Percentiles rank a stretch among this genome's conserved stretches.
Evolutionary conservation across 495 filamentous ascomycete genomes (phyloP).

Genomic region (Aspergillus nidulans): DNA sequence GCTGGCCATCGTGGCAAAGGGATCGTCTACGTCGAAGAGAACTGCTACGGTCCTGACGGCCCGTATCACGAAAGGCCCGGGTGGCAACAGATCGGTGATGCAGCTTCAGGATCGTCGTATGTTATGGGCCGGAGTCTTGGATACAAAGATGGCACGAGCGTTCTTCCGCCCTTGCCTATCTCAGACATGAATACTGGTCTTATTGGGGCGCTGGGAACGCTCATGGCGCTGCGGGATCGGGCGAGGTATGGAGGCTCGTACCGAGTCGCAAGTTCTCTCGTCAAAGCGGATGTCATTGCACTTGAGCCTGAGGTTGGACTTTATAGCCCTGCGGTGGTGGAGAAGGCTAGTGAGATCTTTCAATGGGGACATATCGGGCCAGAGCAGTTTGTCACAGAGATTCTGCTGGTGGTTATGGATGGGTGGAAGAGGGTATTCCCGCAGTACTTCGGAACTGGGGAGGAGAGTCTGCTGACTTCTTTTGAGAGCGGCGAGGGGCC

Average conservation of each 20-base stretch:
- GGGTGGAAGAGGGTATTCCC: slow-evolving; percentile 28
- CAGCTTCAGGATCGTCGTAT: slow-evolving; percentile 19
- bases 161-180: slow-evolving; percentile 66
- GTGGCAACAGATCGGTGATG: slow-evolving; percentile 47
- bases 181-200: slow-evolving; percentile 64
- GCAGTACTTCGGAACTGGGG: slow-evolving; percentile 17
- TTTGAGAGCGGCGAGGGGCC: slow-evolving; percentile 15
- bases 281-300: slow-evolving; percentile 20
- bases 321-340: slow-evolving; percentile 20
- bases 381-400: slow-evolving; percentile 27
- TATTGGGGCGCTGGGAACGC: slow-evolving; percentile 51
- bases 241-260: slow-evolving; percentile 27
- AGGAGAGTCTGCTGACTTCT: slow-evolving; percentile 22
- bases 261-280: slow-evolving; percentile 22
- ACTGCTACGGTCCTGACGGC: slow-evolving; percentile 54
- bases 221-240: slow-evolving; percentile 37
- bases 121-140: slow-evolving; percentile 44
- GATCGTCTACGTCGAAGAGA: slow-evolving; percentile 59
- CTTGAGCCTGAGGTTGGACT: slow-evolving; percentile 23
- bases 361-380: slow-evolving; percentile 10
- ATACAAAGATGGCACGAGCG: slow-evolving; percentile 55
- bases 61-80: slow-evolving; percentile 35
- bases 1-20: slow-evolving; percentile 43
- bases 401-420: slow-evolving; percentile 24
- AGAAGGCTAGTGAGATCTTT: slow-evolving; percentile 12